These are phyloP conservation scores for Pseudoturritis turrita DNA, from an alignment of 345 rosid genomes.

Conservation along the genomic window DNA sequence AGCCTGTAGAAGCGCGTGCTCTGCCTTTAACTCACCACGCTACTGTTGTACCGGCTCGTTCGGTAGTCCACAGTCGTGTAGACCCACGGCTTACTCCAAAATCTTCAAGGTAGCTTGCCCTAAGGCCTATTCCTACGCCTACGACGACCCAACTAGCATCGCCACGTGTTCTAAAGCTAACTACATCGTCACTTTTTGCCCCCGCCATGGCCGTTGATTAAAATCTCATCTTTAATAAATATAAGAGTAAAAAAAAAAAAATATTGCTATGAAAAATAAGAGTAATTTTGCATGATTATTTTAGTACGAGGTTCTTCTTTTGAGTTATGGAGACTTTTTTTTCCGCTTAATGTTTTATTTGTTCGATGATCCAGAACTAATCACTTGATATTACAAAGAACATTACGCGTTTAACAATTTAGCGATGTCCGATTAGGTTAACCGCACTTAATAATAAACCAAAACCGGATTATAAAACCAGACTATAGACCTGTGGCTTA, in stretches of 20 bases:
- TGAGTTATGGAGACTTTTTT: neutral
- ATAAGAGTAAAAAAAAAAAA: too few relatives aligned
- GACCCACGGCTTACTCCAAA: constrained; percentile 42
- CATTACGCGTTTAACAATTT: neutral
- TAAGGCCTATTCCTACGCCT: constrained; percentile 46
- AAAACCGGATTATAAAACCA: neutral
- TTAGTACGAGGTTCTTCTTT: neutral
- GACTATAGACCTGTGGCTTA: too few relatives aligned
- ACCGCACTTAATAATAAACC: neutral
- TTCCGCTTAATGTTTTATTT: neutral
- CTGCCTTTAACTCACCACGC: constrained; percentile 37
- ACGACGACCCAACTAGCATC: constrained; percentile 43
- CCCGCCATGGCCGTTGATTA: constrained; percentile 25
- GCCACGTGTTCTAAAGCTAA: constrained; percentile 36
- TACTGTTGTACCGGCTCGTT: constrained; percentile 45
- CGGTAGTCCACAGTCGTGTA: constrained; percentile 41
- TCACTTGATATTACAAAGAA: neutral
- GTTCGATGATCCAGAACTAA: neutral
- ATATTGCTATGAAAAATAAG: too few relatives aligned
- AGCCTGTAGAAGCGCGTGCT: constrained; percentile 50
- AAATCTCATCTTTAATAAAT: neutral
- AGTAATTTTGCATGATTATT: neutral
- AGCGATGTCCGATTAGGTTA: neutral
- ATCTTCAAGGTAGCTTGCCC: constrained; percentile 46
- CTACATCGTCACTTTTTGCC: constrained; percentile 42